These are phyloP conservation scores for Trichothecium roseum DNA, from an alignment of 2,329 filamentous ascomycete genomes.

Conservation along the genomic window DNA sequence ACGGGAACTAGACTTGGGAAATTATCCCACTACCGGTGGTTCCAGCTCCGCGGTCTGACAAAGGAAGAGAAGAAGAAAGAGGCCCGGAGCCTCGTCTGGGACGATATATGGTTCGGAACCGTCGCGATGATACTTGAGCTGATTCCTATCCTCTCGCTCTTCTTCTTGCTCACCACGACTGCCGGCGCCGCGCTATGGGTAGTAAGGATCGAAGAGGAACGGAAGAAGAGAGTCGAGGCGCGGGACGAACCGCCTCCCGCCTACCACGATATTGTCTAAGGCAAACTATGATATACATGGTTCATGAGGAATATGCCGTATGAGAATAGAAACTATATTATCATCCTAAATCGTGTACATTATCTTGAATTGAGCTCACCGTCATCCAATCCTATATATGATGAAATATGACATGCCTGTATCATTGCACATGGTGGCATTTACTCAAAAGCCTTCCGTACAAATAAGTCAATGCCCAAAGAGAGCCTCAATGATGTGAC, in stretches of 20 bases:
- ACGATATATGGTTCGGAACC: conserved; percentile 90
- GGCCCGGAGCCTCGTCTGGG: conserved; percentile 57
- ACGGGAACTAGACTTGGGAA: conserved; percentile 83
- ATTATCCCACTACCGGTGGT: conserved; percentile 85
- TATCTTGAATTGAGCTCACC: no score
- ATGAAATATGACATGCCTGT: no score
- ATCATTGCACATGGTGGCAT: no score
- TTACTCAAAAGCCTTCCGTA: no score
- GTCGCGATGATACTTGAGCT: conserved; percentile 76
- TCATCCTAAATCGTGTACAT: no score
- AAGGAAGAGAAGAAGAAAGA: conserved; percentile 65
- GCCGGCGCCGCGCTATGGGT: conserved; percentile 82
- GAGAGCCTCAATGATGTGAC: no score
- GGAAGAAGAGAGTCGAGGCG: conserved; percentile 7
- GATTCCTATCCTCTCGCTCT: conserved; percentile 84
- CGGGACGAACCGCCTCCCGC: conserved; percentile 12
- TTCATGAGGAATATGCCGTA: no score
- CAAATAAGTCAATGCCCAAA: no score
- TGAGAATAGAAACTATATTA: no score
- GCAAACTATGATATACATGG: no score
- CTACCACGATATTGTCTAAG: conserved; percentile 12
- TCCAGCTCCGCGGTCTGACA: conserved; percentile 63
- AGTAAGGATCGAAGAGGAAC: conserved; percentile 60
- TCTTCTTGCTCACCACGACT: conserved; percentile 83
- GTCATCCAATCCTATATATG: no score